phyloP scores from a whole-genome alignment of 1,284 basidiomycete species.

The Testicularia cyperi region DNA sequence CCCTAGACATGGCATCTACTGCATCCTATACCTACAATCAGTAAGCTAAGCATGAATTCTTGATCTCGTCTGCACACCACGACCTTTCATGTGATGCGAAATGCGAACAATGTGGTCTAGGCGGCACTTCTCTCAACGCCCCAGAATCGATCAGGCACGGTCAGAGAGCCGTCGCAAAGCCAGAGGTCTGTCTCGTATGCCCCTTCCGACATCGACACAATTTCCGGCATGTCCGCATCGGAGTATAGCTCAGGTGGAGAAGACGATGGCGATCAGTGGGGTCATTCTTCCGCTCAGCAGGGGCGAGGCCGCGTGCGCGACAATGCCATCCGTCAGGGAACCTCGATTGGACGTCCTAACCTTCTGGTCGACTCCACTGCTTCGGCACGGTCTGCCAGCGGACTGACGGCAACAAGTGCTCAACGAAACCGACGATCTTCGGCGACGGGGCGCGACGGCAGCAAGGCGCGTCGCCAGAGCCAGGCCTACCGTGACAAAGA shows the following conservation, averaged over 20 bases:
- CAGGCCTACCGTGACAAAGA: slow-evolving; percentile 16
- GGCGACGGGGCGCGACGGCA: slow-evolving; percentile 16
- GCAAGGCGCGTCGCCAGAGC: slow-evolving; percentile 29
- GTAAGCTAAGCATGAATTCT: no score
- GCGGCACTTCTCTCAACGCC: no score
- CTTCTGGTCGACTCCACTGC: slow-evolving; percentile 22
- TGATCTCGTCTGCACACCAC: no score
- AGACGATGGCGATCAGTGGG: slow-evolving; percentile 29
- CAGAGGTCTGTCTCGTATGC: slow-evolving; percentile 45
- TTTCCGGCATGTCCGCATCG: slow-evolving; percentile 41
- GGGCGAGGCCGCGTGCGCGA: slow-evolving; percentile 18
- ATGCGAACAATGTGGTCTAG: no score
- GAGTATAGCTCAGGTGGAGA: slow-evolving; percentile 49
- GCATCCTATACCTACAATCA: no score
- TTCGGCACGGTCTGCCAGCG: slow-evolving; percentile 11
- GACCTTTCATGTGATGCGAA: no score
- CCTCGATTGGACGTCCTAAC: slow-evolving; percentile 13
- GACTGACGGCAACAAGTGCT: slow-evolving; percentile 8
- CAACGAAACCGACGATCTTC: slow-evolving; percentile 21
- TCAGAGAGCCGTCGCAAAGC: slow-evolving; percentile 23
- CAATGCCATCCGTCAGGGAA: slow-evolving; percentile 19
- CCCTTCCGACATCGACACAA: slow-evolving; percentile 44
- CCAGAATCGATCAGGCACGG: slow-evolving; percentile 15
- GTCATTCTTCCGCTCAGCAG: slow-evolving; percentile 1
- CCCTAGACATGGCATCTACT: no score